phyloP scores from a whole-genome alignment of 805 yeast species.

The Gaillardinia entomophila region DNA sequence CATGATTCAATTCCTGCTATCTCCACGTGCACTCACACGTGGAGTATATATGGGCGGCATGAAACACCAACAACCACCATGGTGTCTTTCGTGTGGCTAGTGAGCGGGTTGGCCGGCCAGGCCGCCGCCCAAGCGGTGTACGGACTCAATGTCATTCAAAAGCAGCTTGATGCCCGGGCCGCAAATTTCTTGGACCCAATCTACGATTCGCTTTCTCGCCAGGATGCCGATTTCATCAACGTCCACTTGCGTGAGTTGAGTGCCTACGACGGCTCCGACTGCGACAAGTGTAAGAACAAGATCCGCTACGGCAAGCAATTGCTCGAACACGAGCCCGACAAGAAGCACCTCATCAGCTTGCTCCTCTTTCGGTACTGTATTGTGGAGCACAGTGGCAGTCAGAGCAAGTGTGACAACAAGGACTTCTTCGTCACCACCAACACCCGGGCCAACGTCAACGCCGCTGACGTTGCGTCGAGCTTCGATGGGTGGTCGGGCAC shows the following conservation, averaged over 20 bases:
- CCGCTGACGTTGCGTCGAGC: constrained; percentile 15
- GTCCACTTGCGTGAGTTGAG: constrained; percentile 22
- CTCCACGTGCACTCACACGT: too few species aligned
- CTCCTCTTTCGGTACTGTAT: constrained; percentile 32
- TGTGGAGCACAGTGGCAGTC: constrained; percentile 18
- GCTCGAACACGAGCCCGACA: constrained; percentile 21
- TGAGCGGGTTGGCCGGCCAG: too few species aligned
- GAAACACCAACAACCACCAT: too few species aligned
- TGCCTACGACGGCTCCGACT: constrained; percentile 24
- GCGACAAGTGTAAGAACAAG: constrained; percentile 32
- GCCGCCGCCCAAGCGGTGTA: constrained; percentile 19
- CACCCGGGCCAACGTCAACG: constrained; percentile 14
- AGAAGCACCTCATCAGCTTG: constrained; percentile 30
- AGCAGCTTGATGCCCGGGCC: constrained; percentile 15
- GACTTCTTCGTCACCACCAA: constrained; percentile 36
- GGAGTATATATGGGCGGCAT: too few species aligned
- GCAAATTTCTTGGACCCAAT: constrained; percentile 20
- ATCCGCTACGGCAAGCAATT: constrained; percentile 23
- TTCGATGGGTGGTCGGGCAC: constrained; percentile 9
- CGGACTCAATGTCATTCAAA: constrained; percentile 18
- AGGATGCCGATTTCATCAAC: constrained; percentile 24
- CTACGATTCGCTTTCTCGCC: constrained; percentile 14
- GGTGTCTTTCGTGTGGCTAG: too few species aligned
- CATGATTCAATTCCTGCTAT: too few species aligned
- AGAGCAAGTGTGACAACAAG: constrained; percentile 25